These are phyloP conservation scores for Colletotrichum ledebouriae DNA, from an alignment of 2,329 filamentous ascomycete species.

Conservation along the genomic window DNA sequence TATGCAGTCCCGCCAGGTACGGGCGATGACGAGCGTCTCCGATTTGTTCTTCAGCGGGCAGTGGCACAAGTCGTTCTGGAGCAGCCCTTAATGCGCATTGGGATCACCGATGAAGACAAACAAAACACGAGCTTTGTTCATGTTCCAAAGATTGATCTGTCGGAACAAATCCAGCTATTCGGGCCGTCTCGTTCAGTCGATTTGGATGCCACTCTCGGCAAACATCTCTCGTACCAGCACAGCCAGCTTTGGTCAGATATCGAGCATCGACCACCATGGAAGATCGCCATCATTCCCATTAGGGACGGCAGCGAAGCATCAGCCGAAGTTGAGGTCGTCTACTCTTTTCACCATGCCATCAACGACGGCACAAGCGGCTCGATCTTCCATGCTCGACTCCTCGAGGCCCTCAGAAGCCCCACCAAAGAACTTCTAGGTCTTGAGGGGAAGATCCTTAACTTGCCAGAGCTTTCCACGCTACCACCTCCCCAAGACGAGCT, in stretches of 20 bases:
- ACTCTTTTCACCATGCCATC: slow-evolving; percentile 66
- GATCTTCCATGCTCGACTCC: slow-evolving; percentile 63
- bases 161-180: slow-evolving; percentile 57
- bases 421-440: background rate
- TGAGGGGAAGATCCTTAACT: slow-evolving; percentile 46
- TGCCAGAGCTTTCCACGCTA: slow-evolving; percentile 50
- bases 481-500: slow-evolving; percentile 57
- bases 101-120: slow-evolving; percentile 61
- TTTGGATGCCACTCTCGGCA: slow-evolving; percentile 45
- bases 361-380: slow-evolving; percentile 64
- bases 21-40: slow-evolving; percentile 16
- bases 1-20: slow-evolving; percentile 50
- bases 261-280: slow-evolving; percentile 61
- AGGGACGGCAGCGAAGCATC: background rate
- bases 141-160: slow-evolving; percentile 58
- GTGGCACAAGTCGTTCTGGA: slow-evolving; percentile 55
- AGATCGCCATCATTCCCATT: slow-evolving; percentile 52
- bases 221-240: slow-evolving; percentile 56
- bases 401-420: slow-evolving; percentile 55
- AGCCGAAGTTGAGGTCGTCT: slow-evolving; percentile 56
- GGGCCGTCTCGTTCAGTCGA: slow-evolving; percentile 42
- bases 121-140: slow-evolving; percentile 59
- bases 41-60: slow-evolving; percentile 52
- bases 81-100: slow-evolving; percentile 64
- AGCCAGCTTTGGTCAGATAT: slow-evolving; percentile 58